Evolutionary conservation across 768 basidiomycete genomes (phyloP).

Genomic region (Amanita rimosa): DNA sequence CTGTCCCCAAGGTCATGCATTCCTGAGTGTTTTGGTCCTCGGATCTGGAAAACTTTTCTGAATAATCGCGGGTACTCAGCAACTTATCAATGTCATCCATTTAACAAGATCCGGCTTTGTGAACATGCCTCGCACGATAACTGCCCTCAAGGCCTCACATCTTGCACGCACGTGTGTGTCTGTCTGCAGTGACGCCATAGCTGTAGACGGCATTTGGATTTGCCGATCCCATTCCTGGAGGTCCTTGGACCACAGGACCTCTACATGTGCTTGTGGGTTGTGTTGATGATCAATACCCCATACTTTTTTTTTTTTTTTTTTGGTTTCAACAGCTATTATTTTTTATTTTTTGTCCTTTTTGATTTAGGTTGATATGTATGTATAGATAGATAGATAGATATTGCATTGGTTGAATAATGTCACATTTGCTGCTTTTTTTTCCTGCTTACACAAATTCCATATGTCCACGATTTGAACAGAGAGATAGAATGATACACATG

Average conservation of each 20-base stretch:
- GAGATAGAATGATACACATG: background rate
- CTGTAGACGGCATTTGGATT: too few relatives aligned
- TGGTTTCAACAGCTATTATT: too few relatives aligned
- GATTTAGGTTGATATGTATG: too few relatives aligned
- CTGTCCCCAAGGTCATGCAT: background rate
- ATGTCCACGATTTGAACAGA: background rate
- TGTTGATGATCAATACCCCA: background rate
- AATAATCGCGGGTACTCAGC: background rate
- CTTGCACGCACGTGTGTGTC: too few relatives aligned
- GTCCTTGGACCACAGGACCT: too few relatives aligned
- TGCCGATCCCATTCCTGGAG: too few relatives aligned
- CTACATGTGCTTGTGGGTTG: too few relatives aligned
- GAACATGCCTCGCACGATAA: background rate
- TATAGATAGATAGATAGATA: too few relatives aligned
- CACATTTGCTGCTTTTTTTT: background rate
- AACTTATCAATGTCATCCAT: background rate
- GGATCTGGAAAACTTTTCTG: background rate
- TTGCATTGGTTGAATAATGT: background rate
- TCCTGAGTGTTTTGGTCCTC: background rate
- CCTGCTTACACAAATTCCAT: slow-evolving; percentile 1
- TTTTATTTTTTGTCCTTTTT: too few relatives aligned
- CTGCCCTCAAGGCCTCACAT: too few relatives aligned
- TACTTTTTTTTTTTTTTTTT: too few relatives aligned
- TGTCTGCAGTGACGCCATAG: too few relatives aligned
- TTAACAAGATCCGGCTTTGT: background rate